These are phyloP conservation scores for Acanthamoeba royreba DNA, from an alignment of 208 protist genomes.

Conservation along the genomic window DNA sequence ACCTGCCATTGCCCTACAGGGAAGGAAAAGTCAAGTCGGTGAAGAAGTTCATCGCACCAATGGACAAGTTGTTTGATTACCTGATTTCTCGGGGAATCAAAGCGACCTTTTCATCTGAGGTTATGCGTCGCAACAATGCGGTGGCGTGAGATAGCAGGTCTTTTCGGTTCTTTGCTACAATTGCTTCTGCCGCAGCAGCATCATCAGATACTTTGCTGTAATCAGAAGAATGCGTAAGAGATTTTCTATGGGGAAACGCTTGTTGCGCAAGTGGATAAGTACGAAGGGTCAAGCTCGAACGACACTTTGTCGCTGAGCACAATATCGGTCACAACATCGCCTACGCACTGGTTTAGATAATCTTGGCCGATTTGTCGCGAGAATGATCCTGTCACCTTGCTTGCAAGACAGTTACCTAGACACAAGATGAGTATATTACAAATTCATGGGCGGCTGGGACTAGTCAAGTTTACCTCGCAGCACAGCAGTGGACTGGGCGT, in stretches of 20 bases:
- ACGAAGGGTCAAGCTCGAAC: constrained; percentile 15
- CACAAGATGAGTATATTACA: neutral
- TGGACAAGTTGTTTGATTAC: too few relatives aligned
- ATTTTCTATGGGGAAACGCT: neutral
- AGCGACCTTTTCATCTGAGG: neutral
- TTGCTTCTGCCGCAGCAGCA: neutral
- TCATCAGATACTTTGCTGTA: neutral
- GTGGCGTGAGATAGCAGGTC: neutral
- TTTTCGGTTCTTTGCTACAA: neutral
- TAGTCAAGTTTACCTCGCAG: neutral
- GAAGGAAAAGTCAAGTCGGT: neutral
- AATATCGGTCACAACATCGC: neutral
- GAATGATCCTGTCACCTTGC: neutral
- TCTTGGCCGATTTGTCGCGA: neutral
- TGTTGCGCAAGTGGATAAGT: neutral
- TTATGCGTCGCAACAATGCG: neutral
- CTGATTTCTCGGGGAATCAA: constrained; percentile 8
- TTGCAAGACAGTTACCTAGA: neutral
- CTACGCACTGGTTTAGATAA: neutral
- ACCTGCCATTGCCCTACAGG: neutral
- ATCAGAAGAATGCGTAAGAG: neutral
- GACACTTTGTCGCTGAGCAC: neutral
- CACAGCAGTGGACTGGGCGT: neutral
- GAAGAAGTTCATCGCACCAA: neutral
- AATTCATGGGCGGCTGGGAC: neutral